Base-by-base conservation (phyloP, 345 rosid genomes). In the Odontarrhena argentea region DNA sequence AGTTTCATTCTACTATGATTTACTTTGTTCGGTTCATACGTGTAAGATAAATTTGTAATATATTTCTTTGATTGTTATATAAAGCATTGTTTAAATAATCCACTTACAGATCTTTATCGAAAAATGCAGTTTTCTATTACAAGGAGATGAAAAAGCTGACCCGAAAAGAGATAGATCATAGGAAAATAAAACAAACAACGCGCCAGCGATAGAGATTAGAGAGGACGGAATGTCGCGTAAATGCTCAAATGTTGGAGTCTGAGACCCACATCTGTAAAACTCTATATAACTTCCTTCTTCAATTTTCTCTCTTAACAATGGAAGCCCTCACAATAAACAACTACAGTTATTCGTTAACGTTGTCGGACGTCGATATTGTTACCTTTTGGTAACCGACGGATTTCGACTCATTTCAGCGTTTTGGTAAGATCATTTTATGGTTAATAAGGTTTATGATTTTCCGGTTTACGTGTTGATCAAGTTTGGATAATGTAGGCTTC, bases 311-410 rank as follows among this genome's bases (percentile, higher is more conserved):
- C 22, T 18, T 18, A 18, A 18, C 22, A 18, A 18, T 18, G 22
- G 22, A 18, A 18, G 22, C 22, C 22, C 22, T 18, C 22, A 18
- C 22, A 18, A 18, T 18, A 18, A 18, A 18, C 22, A 18, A 18
- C 1, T 0, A 18, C 22, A 18, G 0, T 18, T 18, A 18, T 18
- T 43, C 74, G 15, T 69, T 76, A 40, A 42, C 22, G 9, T 42
- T 50, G 32, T 63, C 92, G 3, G 98, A 92, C 67, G 76, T 89
- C 46, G 80, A 71, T 34, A 76, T 92, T 74, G 69, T 89, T 53
- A 87, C 96, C 51, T 81, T 81, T 96, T 64, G 78, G 76, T 11
- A 88, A 89, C 81, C 82, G 73, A 28, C 87, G 87, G 42, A 86
- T 92, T 75, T 83, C 96, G 1, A 88, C 83, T 2, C 98, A 89